These are phyloP conservation scores for Podospora comata DNA, from an alignment of 495 filamentous ascomycete genomes.

Conservation along the genomic window DNA sequence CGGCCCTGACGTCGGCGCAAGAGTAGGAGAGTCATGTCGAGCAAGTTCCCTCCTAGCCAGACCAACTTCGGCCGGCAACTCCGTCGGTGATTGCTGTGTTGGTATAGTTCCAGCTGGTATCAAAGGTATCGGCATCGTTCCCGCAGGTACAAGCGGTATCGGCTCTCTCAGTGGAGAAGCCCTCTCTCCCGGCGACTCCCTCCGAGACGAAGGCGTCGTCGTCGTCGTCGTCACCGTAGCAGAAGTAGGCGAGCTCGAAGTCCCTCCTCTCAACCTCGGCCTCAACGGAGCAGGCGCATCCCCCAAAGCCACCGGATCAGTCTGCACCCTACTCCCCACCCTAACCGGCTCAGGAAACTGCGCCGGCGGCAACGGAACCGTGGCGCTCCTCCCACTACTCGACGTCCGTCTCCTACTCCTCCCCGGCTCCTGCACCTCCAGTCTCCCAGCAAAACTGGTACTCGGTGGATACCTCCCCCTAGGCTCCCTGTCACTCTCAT, in stretches of 20 bases:
- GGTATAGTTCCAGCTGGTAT: background rate
- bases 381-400: conserved; percentile 1
- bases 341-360: conserved; percentile 22
- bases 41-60: background rate
- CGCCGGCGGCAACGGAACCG: conserved; percentile 1
- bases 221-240: conserved; percentile 19
- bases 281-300: conserved; percentile 27
- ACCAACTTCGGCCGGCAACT: background rate
- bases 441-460: conserved; percentile 40
- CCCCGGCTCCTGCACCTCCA: conserved; percentile 45
- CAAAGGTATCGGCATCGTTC: background rate
- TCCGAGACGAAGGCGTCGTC: conserved; percentile 1
- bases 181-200: conserved; percentile 14
- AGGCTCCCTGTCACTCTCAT: conserved; percentile 38
- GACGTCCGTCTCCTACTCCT: background rate
- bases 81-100: conserved; percentile 4
- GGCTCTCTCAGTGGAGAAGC: background rate
- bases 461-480: conserved; percentile 37
- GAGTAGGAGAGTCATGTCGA: conserved; percentile 16
- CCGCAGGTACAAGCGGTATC: background rate
- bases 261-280: conserved; percentile 47
- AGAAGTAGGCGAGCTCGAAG: conserved; percentile 35
- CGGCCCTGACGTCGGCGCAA: conserved; percentile 19
- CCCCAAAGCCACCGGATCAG: conserved; percentile 48
- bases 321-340: conserved; percentile 50